phyloP scores from a whole-genome alignment of 164 flowering plant genomes.

The Vitis rupestris region DNA sequence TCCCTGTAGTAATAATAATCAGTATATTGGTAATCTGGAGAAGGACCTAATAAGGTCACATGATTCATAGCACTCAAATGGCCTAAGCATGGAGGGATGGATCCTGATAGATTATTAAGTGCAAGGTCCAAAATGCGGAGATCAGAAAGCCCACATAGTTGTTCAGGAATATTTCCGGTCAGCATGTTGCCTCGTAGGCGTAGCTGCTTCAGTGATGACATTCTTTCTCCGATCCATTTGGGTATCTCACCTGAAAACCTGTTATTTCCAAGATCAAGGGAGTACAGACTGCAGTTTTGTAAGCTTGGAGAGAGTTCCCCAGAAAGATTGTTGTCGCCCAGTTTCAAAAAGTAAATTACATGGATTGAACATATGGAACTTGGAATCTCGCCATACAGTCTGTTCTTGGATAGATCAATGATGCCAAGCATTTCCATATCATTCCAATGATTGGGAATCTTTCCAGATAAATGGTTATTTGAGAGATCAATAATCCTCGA shows the following conservation, averaged over 20 bases:
- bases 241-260: slow-evolving; percentile 27
- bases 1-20: too few species aligned
- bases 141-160: slow-evolving; percentile 16
- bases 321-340: slow-evolving; percentile 22
- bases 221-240: slow-evolving; percentile 11
- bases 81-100: slow-evolving; percentile 20
- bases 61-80: slow-evolving; percentile 2
- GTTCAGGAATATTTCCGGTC: slow-evolving; percentile 20
- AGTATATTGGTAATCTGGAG: background rate
- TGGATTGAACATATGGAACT: slow-evolving; percentile 10
- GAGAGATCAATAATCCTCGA: slow-evolving; percentile 12
- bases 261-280: slow-evolving; percentile 29
- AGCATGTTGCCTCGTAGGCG: slow-evolving; percentile 16
- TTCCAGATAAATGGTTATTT: slow-evolving; percentile 23
- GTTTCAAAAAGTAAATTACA: slow-evolving; percentile 3
- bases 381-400: slow-evolving; percentile 35
- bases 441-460: slow-evolving; percentile 23
- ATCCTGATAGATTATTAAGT: slow-evolving; percentile 22
- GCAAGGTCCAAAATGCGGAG: slow-evolving; percentile 23
- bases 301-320: slow-evolving; percentile 27
- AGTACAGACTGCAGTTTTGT: slow-evolving; percentile 15
- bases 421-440: background rate
- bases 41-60: background rate
- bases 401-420: slow-evolving; percentile 24
- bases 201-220: background rate